These are phyloP conservation scores for Cladosporium sp. DNA, from an alignment of 2,329 filamentous ascomycete genomes.

Conservation along the genomic window DNA sequence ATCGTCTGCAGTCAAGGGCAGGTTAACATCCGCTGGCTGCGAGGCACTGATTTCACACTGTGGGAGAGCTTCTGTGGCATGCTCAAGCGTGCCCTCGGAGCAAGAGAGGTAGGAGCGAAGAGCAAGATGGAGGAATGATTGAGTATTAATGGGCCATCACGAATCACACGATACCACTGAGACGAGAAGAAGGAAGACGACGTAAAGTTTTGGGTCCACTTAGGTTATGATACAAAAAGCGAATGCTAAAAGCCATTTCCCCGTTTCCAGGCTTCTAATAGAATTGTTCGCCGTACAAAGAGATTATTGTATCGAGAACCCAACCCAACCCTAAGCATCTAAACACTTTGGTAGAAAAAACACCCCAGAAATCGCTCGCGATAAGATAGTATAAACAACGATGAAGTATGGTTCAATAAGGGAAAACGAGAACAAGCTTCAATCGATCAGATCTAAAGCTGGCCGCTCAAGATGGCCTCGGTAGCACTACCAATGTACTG, in stretches of 20 bases:
- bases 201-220: no score
- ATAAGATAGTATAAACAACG: neutral
- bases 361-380: neutral
- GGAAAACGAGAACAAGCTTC: no score
- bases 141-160: no score
- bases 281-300: no score
- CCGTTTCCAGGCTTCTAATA: no score
- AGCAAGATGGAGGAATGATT: neutral
- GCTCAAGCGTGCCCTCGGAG: conserved; percentile 47
- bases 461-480: conserved; percentile 39
- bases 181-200: no score
- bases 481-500: conserved; percentile 67
- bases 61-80: conserved; percentile 89
- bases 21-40: conserved; percentile 62
- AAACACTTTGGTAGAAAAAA: neutral
- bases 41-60: conserved; percentile 66
- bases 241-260: no score
- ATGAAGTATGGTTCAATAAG: neutral
- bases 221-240: no score
- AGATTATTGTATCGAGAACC: no score
- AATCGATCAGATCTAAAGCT: conserved; percentile 26
- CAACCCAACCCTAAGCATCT: no score
- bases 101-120: neutral
- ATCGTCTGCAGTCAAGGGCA: conserved; percentile 35
- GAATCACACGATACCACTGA: no score